Conservation (phyloP, 768 basidiomycete species). For the Lactarius deliciosus region DNA sequence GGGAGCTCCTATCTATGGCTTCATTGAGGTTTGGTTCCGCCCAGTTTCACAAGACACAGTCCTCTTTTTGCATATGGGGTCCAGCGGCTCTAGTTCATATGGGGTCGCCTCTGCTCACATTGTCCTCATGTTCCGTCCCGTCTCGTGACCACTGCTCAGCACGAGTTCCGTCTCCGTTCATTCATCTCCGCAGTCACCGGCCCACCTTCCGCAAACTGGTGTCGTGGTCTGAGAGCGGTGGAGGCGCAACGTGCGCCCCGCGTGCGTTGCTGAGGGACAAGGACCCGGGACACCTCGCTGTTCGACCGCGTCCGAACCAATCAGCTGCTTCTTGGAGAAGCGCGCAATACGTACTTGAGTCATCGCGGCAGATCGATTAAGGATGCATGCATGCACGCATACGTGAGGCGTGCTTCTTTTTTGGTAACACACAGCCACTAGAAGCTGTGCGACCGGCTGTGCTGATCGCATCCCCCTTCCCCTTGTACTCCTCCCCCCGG, state of each 20-base stretch:
- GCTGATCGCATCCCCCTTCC: slow-evolving; percentile 17
- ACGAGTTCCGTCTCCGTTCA: background rate
- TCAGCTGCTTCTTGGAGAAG: slow-evolving; percentile 19
- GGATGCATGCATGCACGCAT: background rate
- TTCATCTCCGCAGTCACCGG: slow-evolving; percentile 24
- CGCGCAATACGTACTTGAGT: slow-evolving; percentile 16
- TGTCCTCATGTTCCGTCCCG: slow-evolving; percentile 16
- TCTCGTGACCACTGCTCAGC: background rate
- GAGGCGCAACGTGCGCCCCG: background rate
- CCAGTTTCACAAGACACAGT: slow-evolving; percentile 2
- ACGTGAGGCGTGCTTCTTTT: slow-evolving; percentile 15
- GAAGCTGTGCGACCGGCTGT: slow-evolving; percentile 20
- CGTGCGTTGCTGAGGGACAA: slow-evolving; percentile 3
- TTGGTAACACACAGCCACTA: slow-evolving; percentile 9
- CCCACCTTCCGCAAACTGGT: slow-evolving; percentile 1
- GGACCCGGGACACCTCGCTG: slow-evolving; percentile 16
- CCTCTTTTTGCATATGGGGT: background rate
- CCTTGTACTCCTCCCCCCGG: slow-evolving; percentile 1
- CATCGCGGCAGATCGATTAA: slow-evolving; percentile 24
- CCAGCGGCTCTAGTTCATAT: slow-evolving; percentile 1
- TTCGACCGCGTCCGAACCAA: slow-evolving; percentile 27
- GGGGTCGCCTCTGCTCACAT: background rate
- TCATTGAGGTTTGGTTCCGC: background rate
- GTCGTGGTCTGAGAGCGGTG: background rate
- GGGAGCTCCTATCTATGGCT: slow-evolving; percentile 16